A percentile compares a stretch with the other conserved stretches of the same genome.
These are phyloP conservation scores for Fusarium penzigii DNA, from an alignment of 2,329 filamentous ascomycete genomes.

Conservation along the genomic window DNA sequence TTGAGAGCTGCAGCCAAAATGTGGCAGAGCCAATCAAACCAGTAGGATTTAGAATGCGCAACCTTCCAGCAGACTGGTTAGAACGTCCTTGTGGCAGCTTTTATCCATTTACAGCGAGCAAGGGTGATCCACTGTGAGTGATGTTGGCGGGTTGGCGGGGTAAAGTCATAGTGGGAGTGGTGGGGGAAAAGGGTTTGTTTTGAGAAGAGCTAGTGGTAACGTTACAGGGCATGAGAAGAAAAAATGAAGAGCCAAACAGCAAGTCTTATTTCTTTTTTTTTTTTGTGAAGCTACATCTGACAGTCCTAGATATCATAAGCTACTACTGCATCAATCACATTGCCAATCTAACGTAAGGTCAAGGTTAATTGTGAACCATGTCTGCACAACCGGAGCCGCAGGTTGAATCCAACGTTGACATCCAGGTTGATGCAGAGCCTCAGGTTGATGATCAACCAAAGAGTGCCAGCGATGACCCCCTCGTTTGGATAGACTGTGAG, in stretches of 20 bases:
- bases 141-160: too few relatives aligned
- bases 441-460: conserved; percentile 23
- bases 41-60: conserved; percentile 27
- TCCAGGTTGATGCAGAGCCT: too few relatives aligned
- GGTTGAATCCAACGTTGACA: not conserved
- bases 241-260: too few relatives aligned
- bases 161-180: not conserved
- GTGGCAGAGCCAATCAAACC: conserved; percentile 17
- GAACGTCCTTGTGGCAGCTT: not conserved
- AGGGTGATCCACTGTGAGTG: too few relatives aligned
- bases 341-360: too few relatives aligned
- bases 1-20: not conserved
- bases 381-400: not conserved
- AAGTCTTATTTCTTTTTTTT: too few relatives aligned
- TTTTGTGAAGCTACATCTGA: too few relatives aligned
- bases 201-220: not conserved
- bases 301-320: too few relatives aligned
- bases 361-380: not conserved
- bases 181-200: too few relatives aligned
- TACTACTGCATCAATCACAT: too few relatives aligned
- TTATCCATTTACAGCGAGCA: too few relatives aligned
- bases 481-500: conserved; percentile 84
- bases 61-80: conserved; percentile 30
- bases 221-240: not conserved
- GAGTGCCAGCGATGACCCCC: conserved; percentile 51